phyloP scores from a whole-genome alignment of 2,329 filamentous ascomycete genomes.

The Boeremia exigua region DNA sequence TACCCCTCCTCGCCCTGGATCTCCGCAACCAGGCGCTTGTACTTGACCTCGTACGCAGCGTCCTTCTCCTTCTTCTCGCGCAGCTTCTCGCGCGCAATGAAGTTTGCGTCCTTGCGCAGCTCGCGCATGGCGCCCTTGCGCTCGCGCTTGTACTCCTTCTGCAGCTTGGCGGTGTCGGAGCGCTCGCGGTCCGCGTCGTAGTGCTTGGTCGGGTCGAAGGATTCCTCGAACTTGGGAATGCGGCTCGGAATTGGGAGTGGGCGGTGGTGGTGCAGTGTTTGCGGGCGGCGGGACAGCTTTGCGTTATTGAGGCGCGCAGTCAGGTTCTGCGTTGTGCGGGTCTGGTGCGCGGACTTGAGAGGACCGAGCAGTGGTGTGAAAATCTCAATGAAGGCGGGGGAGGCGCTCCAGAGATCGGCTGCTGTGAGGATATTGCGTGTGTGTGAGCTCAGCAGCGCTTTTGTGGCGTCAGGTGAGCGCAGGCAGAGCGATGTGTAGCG shows the following conservation, averaged over 20 bases:
- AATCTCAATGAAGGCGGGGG: conserved; percentile 78
- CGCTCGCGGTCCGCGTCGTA: conserved; percentile 96
- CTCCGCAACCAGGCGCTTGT: conserved; percentile 87
- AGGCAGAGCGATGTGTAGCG: conserved; percentile 82
- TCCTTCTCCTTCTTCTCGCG: conserved; percentile 93
- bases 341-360: conserved; percentile 39
- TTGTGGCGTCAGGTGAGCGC: conserved; percentile 46
- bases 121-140: conserved; percentile 93
- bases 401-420: conserved; percentile 74
- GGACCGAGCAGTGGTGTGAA: conserved; percentile 65
- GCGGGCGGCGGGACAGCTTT: conserved; percentile 72
- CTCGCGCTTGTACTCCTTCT: conserved; percentile 92
- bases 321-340: conserved; percentile 67
- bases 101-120: conserved; percentile 91
- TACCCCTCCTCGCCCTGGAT: conserved; percentile 93
- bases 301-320: conserved; percentile 66
- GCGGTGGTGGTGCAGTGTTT: conserved; percentile 87
- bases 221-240: conserved; percentile 95
- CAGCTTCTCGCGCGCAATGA: conserved; percentile 89
- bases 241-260: conserved; percentile 86
- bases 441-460: conserved; percentile 64
- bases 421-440: conserved; percentile 70
- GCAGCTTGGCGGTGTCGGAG: conserved; percentile 81
- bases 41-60: conserved; percentile 94
- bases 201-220: conserved; percentile 92